Evolutionary conservation across 768 basidiomycete genomes (phyloP).

Genomic region (Leucosporidium scottii): DNA sequence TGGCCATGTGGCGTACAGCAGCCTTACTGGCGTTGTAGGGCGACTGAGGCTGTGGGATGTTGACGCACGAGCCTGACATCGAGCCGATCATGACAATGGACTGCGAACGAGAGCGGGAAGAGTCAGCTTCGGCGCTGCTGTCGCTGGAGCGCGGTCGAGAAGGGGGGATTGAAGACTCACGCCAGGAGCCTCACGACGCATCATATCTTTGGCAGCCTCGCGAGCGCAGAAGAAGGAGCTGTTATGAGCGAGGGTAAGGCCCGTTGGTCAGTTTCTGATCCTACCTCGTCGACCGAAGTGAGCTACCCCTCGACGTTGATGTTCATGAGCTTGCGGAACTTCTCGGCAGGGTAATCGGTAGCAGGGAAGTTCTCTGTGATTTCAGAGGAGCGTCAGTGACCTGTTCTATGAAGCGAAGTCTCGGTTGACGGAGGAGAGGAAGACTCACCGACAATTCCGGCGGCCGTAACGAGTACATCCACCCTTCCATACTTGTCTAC

Average conservation of each 20-base stretch:
- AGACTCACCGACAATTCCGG: constrained; percentile 47
- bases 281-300: not conserved
- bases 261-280: not conserved
- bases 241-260: not conserved
- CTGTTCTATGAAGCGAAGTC: constrained; percentile 31
- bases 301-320: constrained; percentile 77
- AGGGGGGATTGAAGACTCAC: too few relatives aligned
- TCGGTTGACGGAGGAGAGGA: too few relatives aligned
- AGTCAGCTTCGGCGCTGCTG: too few relatives aligned
- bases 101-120: too few relatives aligned
- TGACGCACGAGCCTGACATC: constrained; percentile 75
- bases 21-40: constrained; percentile 96
- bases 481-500: constrained; percentile 61
- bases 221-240: constrained; percentile 85
- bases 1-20: constrained; percentile 89
- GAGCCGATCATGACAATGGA: constrained; percentile 73
- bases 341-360: constrained; percentile 67
- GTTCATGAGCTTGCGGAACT: constrained; percentile 65
- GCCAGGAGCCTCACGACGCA: constrained; percentile 49
- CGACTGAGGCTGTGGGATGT: constrained; percentile 69
- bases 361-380: constrained; percentile 34
- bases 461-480: constrained; percentile 81
- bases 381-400: constrained; percentile 3
- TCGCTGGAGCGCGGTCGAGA: too few relatives aligned
- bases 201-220: constrained; percentile 88